These are phyloP conservation scores for Ogataea saltuana DNA, from an alignment of 805 yeast species.

Conservation along the genomic window DNA sequence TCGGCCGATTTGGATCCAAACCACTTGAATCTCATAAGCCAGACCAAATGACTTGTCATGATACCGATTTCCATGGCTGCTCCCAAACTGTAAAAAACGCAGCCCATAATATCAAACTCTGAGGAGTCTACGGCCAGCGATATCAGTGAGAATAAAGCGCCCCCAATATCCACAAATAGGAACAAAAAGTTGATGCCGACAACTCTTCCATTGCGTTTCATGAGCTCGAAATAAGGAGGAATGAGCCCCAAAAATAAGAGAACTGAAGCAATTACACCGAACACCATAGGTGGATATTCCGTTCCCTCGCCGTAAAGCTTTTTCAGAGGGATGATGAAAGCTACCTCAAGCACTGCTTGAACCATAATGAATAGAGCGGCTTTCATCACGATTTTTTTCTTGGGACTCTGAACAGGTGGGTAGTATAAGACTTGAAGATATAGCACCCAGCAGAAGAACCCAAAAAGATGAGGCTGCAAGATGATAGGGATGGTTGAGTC, in stretches of 20 bases:
- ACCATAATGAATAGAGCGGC: constrained; percentile 40
- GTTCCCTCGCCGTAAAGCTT: constrained; percentile 45
- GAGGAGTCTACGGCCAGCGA: constrained; percentile 52
- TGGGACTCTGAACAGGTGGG: constrained; percentile 43
- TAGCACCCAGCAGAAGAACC: constrained; percentile 48
- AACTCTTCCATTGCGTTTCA: constrained; percentile 78
- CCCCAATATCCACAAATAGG: constrained; percentile 70
- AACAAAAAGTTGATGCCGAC: constrained; percentile 88
- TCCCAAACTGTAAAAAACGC: constrained; percentile 71
- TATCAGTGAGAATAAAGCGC: constrained; percentile 74
- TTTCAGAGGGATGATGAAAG: constrained; percentile 69
- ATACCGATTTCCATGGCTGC: constrained; percentile 78
- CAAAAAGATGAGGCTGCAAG: constrained; percentile 56
- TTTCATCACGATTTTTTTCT: constrained; percentile 37
- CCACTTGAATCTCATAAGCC: constrained; percentile 54
- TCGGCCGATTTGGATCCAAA: too few species aligned
- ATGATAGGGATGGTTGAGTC: constrained; percentile 52
- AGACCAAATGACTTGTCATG: constrained; percentile 63
- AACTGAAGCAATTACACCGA: constrained; percentile 80
- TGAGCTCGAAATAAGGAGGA: constrained; percentile 87
- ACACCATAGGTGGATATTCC: constrained; percentile 75
- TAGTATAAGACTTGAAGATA: constrained; percentile 54
- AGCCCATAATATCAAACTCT: constrained; percentile 74
- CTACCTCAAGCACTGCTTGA: constrained; percentile 61
- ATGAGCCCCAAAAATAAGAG: constrained; percentile 74